Conservation (phyloP, 345 rosid genomes). For the Salix exigua region DNA sequence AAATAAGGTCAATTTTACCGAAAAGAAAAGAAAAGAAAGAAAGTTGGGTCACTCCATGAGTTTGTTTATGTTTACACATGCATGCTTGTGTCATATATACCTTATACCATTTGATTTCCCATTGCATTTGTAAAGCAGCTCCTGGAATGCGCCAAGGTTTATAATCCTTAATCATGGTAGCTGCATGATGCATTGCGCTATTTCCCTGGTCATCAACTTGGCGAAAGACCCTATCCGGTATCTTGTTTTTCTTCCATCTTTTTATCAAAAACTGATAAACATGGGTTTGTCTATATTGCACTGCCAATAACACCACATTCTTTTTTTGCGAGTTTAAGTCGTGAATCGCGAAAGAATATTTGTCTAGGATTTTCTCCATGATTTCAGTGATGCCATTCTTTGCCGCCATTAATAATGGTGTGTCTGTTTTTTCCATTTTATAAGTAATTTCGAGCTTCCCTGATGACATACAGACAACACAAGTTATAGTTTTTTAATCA, state of each 20-base stretch:
- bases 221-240: conserved; percentile 31
- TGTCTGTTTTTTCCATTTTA: conserved; percentile 8
- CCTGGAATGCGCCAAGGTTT: conserved; percentile 56
- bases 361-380: conserved; percentile 26
- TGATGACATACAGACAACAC: too few species aligned
- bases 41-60: too few species aligned
- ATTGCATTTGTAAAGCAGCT: conserved; percentile 56
- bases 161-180: conserved; percentile 34
- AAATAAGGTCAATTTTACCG: too few species aligned
- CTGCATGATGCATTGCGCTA: conserved; percentile 51
- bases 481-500: too few species aligned
- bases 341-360: conserved; percentile 22
- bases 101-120: conserved; percentile 65
- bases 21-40: too few species aligned
- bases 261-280: conserved; percentile 28
- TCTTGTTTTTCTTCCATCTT: neutral
- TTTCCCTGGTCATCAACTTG: conserved; percentile 39
- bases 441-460: too few species aligned
- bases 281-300: conserved; percentile 48
- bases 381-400: conserved; percentile 32
- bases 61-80: too few species aligned
- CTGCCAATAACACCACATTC: conserved; percentile 41
- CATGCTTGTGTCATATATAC: conserved; percentile 16
- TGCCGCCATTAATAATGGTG: conserved; percentile 30
- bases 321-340: conserved; percentile 27